A percentile compares a stretch with the other conserved stretches of the same genome.
Evolutionary conservation across 768 basidiomycete genomes (phyloP).

Genomic region (Leucogyrophana mollusca): DNA sequence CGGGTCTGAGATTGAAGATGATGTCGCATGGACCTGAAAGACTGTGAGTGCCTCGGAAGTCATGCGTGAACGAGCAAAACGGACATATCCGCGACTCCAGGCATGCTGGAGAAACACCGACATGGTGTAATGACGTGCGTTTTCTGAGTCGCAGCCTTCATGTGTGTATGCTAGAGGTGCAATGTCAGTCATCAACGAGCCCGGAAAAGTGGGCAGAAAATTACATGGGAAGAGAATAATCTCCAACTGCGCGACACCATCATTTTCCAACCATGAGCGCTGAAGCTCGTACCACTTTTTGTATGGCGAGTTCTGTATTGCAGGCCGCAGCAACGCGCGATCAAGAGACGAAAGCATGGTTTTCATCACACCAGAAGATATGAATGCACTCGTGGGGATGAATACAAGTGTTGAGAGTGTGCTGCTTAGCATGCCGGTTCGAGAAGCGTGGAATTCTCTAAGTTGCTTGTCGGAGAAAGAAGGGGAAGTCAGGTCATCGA

Average conservation of each 20-base stretch:
- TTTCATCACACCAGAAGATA: constrained; percentile 11
- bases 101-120: constrained; percentile 12
- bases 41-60: neutral
- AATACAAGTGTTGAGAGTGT: constrained; percentile 14
- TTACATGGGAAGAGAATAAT: constrained; percentile 17
- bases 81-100: constrained; percentile 16
- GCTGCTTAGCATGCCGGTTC: constrained; percentile 12
- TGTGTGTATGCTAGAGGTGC: constrained; percentile 14
- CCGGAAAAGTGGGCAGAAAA: neutral
- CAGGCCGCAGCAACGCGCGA: constrained; percentile 4
- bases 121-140: constrained; percentile 11
- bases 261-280: constrained; percentile 14
- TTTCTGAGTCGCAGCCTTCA: constrained; percentile 6
- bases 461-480: constrained; percentile 7
- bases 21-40: constrained; percentile 11
- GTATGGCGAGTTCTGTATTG: constrained; percentile 12
- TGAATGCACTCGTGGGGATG: constrained; percentile 11
- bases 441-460: constrained; percentile 10
- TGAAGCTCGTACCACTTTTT: constrained; percentile 13
- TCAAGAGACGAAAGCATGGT: constrained; percentile 8
- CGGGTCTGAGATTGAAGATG: constrained; percentile 13
- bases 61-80: neutral
- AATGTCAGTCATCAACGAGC: too few relatives aligned
- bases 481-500: constrained; percentile 13
- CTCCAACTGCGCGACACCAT: constrained; percentile 13